Conservation (phyloP, 192 early-diverging fungal species). For the Dissophora globulifera region DNA sequence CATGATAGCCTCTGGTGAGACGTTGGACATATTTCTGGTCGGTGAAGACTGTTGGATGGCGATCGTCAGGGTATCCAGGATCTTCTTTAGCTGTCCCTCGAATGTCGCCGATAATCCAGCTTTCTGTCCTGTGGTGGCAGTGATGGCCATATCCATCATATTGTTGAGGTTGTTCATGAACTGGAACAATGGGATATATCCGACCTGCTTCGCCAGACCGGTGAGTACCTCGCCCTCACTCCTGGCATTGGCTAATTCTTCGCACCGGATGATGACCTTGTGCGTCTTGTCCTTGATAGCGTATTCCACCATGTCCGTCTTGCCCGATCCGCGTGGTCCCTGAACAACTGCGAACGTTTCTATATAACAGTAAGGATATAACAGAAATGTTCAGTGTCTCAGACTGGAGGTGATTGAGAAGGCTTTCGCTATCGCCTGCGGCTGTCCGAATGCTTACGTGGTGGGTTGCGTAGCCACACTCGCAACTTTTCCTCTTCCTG, state of each 20-base stretch:
- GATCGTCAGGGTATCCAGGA: slow-evolving; percentile 85
- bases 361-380: not conserved
- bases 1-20: slow-evolving; percentile 55
- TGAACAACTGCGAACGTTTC: slow-evolving; percentile 87
- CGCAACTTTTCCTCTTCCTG: slow-evolving; percentile 65
- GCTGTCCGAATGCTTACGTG: slow-evolving; percentile 53
- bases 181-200: slow-evolving; percentile 93
- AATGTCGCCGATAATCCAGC: slow-evolving; percentile 82
- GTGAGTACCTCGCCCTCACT: slow-evolving; percentile 81
- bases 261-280: slow-evolving; percentile 84
- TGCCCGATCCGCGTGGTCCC: slow-evolving; percentile 89
- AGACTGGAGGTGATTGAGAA: no score
- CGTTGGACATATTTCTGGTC: slow-evolving; percentile 54
- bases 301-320: slow-evolving; percentile 77
- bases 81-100: slow-evolving; percentile 83
- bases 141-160: slow-evolving; percentile 84
- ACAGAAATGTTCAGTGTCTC: no score
- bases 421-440: no score
- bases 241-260: slow-evolving; percentile 77
- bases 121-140: slow-evolving; percentile 91
- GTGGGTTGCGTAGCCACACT: slow-evolving; percentile 65
- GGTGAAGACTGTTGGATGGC: slow-evolving; percentile 66
- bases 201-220: slow-evolving; percentile 83
- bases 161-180: slow-evolving; percentile 77
- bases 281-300: slow-evolving; percentile 73